A percentile compares a stretch with the other conserved stretches of the same genome.
Conservation (phyloP, 129 eudicot genomes). For the Helianthus tuberosus region DNA sequence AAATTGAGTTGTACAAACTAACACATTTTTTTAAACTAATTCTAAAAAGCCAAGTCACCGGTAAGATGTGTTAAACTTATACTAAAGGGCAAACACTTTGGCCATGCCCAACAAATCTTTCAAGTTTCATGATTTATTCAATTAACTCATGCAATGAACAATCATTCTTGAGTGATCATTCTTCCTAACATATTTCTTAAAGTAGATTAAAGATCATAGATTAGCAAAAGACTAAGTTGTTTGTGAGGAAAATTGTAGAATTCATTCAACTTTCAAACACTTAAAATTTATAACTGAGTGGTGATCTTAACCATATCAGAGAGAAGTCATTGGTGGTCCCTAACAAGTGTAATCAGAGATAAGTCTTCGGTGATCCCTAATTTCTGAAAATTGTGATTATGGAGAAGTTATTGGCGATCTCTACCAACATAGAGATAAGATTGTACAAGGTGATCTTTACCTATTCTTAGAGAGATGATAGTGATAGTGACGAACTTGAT, state of each 20-base stretch:
- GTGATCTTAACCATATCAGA: neutral
- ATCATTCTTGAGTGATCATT: neutral
- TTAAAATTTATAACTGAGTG: neutral
- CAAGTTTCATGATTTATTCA: neutral
- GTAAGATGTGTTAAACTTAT: neutral
- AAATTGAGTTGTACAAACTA: neutral
- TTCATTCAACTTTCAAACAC: neutral
- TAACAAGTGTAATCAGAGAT: neutral
- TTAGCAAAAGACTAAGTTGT: neutral
- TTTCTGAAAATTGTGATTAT: neutral
- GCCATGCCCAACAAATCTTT: neutral
- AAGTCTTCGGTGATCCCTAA: neutral
- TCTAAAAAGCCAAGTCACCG: neutral
- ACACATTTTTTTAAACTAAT: neutral
- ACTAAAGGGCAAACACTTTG: neutral
- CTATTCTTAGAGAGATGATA: neutral
- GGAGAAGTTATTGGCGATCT: neutral
- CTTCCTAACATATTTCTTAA: neutral
- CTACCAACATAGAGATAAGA: neutral
- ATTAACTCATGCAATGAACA: too few species aligned
- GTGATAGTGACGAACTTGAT: too few species aligned
- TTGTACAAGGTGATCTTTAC: neutral
- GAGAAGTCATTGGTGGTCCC: too few species aligned
- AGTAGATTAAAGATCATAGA: neutral
- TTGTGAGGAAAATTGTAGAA: neutral